These are phyloP conservation scores for Cyberlindnera mississippiensis DNA, from an alignment of 805 yeast genomes.

Conservation along the genomic window DNA sequence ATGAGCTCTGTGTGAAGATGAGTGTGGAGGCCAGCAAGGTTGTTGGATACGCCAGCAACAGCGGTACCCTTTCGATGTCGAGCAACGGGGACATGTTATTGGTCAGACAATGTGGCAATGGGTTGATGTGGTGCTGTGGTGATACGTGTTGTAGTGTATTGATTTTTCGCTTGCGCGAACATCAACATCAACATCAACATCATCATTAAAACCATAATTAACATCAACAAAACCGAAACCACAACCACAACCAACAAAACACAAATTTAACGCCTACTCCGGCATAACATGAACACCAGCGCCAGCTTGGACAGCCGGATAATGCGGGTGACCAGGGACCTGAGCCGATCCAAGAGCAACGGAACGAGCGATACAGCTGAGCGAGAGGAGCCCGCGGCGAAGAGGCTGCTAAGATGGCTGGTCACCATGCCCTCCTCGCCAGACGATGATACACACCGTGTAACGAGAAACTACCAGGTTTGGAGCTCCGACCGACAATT, in stretches of 20 bases:
- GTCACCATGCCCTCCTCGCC: slow-evolving; percentile 16
- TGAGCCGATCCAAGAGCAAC: too few relatives aligned
- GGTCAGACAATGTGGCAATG: too few relatives aligned
- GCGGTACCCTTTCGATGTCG: slow-evolving; percentile 23
- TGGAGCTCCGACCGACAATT: slow-evolving; percentile 39
- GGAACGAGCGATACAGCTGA: too few relatives aligned
- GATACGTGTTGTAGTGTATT: neutral
- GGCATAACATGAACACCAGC: neutral
- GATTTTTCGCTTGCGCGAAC: neutral
- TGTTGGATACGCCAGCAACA: slow-evolving; percentile 28
- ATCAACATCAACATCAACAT: neutral
- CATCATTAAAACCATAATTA: neutral
- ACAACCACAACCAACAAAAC: too few relatives aligned
- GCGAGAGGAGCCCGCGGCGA: too few relatives aligned
- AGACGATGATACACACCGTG: neutral
- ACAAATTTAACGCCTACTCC: too few relatives aligned
- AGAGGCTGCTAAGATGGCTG: slow-evolving; percentile 23
- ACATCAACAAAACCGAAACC: too few relatives aligned
- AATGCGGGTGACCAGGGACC: too few relatives aligned
- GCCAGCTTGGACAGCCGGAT: too few relatives aligned
- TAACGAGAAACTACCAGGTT: slow-evolving; percentile 38
- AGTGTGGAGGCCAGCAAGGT: slow-evolving; percentile 20
- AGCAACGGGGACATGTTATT: slow-evolving; percentile 18
- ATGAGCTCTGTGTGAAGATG: slow-evolving; percentile 9
- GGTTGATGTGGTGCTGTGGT: neutral